Evolutionary conservation across 2,329 filamentous ascomycete species (phyloP).

Genomic region (Coniochaeta sp.): DNA sequence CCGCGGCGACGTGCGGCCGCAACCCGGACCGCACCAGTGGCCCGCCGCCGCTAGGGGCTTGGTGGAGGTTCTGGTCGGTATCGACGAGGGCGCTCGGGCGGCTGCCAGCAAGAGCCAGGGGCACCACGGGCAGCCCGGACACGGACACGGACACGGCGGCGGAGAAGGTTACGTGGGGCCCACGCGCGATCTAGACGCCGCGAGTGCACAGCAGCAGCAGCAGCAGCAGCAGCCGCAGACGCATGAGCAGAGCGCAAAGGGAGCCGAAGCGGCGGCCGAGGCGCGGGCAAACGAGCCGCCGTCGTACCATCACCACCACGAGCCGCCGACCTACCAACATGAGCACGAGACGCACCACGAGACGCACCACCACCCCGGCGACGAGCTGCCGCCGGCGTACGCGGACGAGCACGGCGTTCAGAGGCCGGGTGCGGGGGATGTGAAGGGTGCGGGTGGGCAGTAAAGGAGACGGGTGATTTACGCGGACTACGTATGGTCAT

Average conservation of each 20-base stretch:
- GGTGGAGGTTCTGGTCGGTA: conserved; percentile 26
- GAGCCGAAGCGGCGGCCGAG: conserved; percentile 9
- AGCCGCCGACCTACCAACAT: no score
- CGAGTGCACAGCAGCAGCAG: not conserved
- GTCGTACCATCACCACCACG: not conserved
- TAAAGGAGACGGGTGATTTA: not conserved
- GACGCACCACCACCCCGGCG: not conserved
- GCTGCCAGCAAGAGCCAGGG: not conserved
- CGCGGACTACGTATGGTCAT: no score
- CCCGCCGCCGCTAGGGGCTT: conserved; percentile 22
- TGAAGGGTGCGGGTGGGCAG: not conserved
- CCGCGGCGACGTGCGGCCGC: conserved; percentile 29
- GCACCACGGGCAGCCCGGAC: not conserved
- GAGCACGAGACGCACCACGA: not conserved
- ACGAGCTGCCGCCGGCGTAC: conserved; percentile 1
- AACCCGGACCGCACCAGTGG: conserved; percentile 19
- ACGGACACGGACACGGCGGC: not conserved
- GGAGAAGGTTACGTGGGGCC: no score
- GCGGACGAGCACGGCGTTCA: conserved; percentile 1
- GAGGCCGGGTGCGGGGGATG: not conserved
- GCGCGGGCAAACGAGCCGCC: not conserved
- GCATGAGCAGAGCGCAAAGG: conserved; percentile 6
- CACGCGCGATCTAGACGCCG: no score
- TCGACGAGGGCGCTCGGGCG: conserved; percentile 17
- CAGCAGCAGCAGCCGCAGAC: not conserved